These are phyloP conservation scores for Ustilago sp. DNA, from an alignment of 1,284 basidiomycete species.

Conservation along the genomic window DNA sequence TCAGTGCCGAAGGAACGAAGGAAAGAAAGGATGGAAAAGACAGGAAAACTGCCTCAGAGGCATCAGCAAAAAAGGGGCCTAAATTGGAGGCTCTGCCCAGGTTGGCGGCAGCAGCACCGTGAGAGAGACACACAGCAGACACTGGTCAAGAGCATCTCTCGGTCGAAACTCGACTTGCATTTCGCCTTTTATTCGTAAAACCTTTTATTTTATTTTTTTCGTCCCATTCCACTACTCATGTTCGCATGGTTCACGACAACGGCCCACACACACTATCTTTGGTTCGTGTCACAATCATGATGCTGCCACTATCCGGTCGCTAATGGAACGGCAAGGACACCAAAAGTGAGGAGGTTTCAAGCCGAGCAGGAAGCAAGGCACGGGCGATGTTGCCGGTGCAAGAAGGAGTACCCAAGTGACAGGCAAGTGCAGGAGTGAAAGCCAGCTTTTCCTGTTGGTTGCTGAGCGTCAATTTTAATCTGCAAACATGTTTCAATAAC, in stretches of 20 bases:
- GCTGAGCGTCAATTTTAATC: neutral
- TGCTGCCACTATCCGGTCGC: no score
- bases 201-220: neutral
- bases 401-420: neutral
- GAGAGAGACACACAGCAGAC: neutral
- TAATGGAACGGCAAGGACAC: neutral
- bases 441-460: neutral
- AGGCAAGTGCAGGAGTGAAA: neutral
- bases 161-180: conserved; percentile 17
- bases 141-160: conserved; percentile 13
- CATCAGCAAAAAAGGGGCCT: conserved; percentile 19
- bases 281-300: no score
- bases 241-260: neutral
- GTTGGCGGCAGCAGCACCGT: neutral
- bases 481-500: neutral
- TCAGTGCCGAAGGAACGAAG: neutral
- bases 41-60: conserved; percentile 2
- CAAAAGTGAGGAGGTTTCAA: neutral
- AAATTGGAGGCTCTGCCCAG: neutral
- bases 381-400: neutral
- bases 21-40: neutral
- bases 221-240: neutral
- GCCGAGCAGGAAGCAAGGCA: neutral
- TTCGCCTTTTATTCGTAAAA: neutral
- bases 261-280: neutral